These are phyloP conservation scores for Bodo saltans DNA, from an alignment of 78 protist genomes.

Conservation along the genomic window DNA sequence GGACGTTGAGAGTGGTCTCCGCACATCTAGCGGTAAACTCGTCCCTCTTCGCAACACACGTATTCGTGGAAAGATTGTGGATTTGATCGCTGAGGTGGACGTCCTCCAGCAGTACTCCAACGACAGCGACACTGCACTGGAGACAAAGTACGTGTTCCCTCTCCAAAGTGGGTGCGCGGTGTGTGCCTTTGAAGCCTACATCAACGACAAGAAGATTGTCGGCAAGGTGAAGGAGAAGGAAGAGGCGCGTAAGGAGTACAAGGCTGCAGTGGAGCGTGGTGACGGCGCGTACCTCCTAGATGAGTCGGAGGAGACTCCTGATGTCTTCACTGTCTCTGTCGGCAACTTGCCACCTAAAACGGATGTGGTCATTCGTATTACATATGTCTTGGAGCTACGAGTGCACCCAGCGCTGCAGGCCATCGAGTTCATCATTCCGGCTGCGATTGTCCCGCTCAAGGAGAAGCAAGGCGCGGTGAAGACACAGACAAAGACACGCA, in stretches of 20 bases:
- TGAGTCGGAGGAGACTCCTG: slow-evolving; percentile 53
- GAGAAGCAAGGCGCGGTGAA: not conserved
- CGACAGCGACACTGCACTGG: slow-evolving; percentile 27
- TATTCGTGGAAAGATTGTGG: not conserved
- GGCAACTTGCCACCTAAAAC: slow-evolving; percentile 77
- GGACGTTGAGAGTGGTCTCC: not conserved
- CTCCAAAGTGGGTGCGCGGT: slow-evolving; percentile 78
- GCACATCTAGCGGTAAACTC: not conserved
- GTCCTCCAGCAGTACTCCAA: slow-evolving; percentile 60
- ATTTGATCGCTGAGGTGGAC: slow-evolving; percentile 13
- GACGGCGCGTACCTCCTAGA: slow-evolving; percentile 74
- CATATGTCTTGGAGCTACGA: slow-evolving; percentile 59
- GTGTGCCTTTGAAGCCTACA: slow-evolving; percentile 71
- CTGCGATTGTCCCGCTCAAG: slow-evolving; percentile 64
- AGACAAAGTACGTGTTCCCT: slow-evolving; percentile 74
- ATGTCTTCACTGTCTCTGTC: slow-evolving; percentile 64
- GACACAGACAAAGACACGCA: not conserved
- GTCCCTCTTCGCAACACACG: not conserved
- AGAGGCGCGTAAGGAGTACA: slow-evolving; percentile 56
- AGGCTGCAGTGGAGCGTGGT: slow-evolving; percentile 57
- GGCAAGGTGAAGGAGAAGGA: slow-evolving; percentile 79
- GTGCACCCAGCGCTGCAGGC: slow-evolving; percentile 42
- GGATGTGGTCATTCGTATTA: slow-evolving; percentile 50
- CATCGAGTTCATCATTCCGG: slow-evolving; percentile 59
- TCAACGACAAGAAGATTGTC: slow-evolving; percentile 61